Base-by-base conservation (phyloP, 2,329 filamentous ascomycete species). In the Metarhizium humberi region DNA sequence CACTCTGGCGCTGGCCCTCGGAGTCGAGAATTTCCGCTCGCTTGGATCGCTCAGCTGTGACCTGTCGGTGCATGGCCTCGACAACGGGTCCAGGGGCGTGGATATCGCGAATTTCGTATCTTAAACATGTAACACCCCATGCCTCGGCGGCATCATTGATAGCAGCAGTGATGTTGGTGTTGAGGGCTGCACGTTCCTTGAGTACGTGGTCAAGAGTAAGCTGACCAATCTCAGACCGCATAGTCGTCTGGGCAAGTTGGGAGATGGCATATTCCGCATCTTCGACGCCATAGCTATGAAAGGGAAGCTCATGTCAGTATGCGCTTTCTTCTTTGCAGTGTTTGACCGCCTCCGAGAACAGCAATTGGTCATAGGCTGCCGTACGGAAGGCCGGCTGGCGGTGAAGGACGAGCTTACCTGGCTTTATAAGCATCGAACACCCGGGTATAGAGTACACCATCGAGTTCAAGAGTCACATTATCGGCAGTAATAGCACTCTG, bases 361-460 rank as follows among this genome's bases (percentile, higher is more conserved):
- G 6, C 8, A 30, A 16, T 13, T 13, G 45, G 20, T 16, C 6
- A 6, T 8, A n/a, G 8, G 32, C 13, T 3, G 30, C 18, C n/a
- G 16, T 30, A 6, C 30, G 34, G 46, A n/a, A 43, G 36, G 32
- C 10, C 32, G 32, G 14, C 32, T 16, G n/a, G 11, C 42, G 7
- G 30, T 3, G 16, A 34, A 32, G 10, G 32, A 30, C 36, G 8
- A 48, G 64, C 79, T 66, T 72, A 92, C 88, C 89, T 94, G 18
- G 94, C 94, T 75, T 97, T 99, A 74, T 96, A 99, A 11, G 94
- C 92, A 71, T 99, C 94, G 69, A 97, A 96, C 1, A 99, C 92
- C 56, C 94, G 80, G 6, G 94, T 99, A 70, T 95, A 99, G 52
- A 99, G 75, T 43, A 99, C 90, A 62, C 94, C 94, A 69, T 99